Evolutionary conservation across 768 basidiomycete species (phyloP).

Genomic region (Royoungia palumana): DNA sequence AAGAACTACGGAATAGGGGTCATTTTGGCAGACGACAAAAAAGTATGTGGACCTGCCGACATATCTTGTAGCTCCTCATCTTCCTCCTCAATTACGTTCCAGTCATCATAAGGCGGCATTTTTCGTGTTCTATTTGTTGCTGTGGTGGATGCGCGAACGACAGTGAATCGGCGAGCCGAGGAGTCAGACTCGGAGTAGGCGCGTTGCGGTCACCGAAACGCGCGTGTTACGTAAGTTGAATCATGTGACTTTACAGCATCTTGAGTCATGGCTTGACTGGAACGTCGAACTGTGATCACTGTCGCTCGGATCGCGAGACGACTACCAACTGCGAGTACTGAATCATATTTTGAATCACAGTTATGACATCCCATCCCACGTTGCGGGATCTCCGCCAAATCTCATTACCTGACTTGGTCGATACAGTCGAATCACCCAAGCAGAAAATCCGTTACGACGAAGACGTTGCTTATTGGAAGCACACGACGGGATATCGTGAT

Average conservation of each 20-base stretch:
- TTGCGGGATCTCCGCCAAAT: constrained; percentile 34
- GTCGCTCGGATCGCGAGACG: not conserved
- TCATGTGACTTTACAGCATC: constrained; percentile 18
- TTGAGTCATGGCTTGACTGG: not conserved
- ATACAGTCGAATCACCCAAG: constrained; percentile 33
- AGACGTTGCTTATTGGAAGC: constrained; percentile 72
- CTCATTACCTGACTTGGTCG: constrained; percentile 18
- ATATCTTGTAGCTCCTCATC: constrained; percentile 76
- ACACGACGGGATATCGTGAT: constrained; percentile 66
- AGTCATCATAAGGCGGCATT: constrained; percentile 76
- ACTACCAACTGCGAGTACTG: not conserved
- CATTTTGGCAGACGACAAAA: not conserved
- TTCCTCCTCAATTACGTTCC: constrained; percentile 77
- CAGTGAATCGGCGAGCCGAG: not conserved
- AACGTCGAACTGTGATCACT: not conserved
- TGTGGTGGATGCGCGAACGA: not conserved
- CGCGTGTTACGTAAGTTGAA: constrained; percentile 25
- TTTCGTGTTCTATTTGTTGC: not conserved
- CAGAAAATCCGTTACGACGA: constrained; percentile 66
- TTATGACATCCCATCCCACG: constrained; percentile 14
- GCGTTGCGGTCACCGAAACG: constrained; percentile 3
- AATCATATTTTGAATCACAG: not conserved
- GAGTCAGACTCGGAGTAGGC: constrained; percentile 2
- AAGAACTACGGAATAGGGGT: constrained; percentile 45
- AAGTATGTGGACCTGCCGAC: constrained; percentile 43